phyloP scores from a whole-genome alignment of 108 stramenopile genomes.

The Skeletonema marinoi region DNA sequence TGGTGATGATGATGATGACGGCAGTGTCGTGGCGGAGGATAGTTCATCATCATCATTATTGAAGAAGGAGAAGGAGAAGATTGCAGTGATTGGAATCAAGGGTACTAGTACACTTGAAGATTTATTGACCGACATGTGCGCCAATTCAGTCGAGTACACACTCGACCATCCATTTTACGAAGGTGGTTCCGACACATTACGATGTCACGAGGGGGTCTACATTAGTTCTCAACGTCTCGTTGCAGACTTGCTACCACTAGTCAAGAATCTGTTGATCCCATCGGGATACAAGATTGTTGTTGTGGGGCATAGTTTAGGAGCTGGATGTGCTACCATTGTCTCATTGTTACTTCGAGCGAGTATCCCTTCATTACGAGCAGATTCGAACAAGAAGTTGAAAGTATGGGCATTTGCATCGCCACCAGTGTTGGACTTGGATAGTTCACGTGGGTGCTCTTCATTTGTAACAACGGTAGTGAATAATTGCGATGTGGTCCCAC shows the following conservation, averaged over 20 bases:
- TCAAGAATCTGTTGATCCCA: conserved; percentile 55
- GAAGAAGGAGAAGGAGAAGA: conserved; percentile 24
- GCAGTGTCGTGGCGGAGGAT: background rate
- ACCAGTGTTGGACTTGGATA: conserved; percentile 47
- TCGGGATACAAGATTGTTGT: conserved; percentile 50
- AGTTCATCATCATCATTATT: background rate
- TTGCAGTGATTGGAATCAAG: conserved; percentile 58
- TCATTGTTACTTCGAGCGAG: conserved; percentile 46
- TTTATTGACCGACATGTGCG: conserved; percentile 57
- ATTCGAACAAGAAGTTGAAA: conserved; percentile 18
- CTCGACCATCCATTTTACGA: conserved; percentile 34
- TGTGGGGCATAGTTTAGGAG: conserved; percentile 59
- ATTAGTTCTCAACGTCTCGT: conserved; percentile 41
- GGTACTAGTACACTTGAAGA: conserved; percentile 62
- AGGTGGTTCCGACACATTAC: conserved; percentile 30
- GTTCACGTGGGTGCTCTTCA: conserved; percentile 34
- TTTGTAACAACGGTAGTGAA: conserved; percentile 69
- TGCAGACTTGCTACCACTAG: conserved; percentile 38
- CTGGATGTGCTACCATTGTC: conserved; percentile 52
- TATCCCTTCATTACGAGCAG: conserved; percentile 23
- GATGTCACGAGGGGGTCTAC: conserved; percentile 61
- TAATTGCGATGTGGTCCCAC: conserved; percentile 62
- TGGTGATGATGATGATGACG: background rate
- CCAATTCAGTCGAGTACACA: conserved; percentile 26
- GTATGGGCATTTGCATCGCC: conserved; percentile 66